Base-by-base conservation (phyloP, 306 rosid species). In the barrel medic (Medicago truncatula) region DNA sequence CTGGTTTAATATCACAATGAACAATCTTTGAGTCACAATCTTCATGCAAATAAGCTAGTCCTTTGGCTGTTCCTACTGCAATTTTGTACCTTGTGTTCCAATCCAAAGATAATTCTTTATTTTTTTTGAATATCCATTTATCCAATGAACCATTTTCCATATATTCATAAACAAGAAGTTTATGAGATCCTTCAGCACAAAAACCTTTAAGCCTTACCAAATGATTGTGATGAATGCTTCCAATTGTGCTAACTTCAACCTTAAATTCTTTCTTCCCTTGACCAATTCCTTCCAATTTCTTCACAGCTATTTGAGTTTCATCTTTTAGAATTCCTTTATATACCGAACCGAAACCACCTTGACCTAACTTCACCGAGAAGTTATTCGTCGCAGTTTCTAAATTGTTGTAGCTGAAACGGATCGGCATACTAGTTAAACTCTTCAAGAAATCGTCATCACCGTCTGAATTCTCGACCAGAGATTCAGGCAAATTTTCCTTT, bases 211-310 rank as follows among this genome's bases (percentile, higher is more conserved):
- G 92, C 90, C 80, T 80, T 21, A 91, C 98, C 87, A 91, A 83
- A 73, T 94, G 98, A 20, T 83, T 82, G 72, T 94, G 98, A 80
- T 94, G 98, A 78, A 94, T 89, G 86, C 92, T 91, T 41, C 97
- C 98, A 23, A 94, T 94, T 75, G 86, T 87, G 89, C 96, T 94
- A 67, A 91, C 98, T 86, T 94, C 96, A 31, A 97, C 96, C 71
- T 94, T 87, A 81, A 94, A 87, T 80, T 91, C 97, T 79, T 91
- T 94, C 89, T 91, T 94, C 74, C 98, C 98, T 66, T 94, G 98
- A 39, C 97, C 97, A 54, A 88, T 84, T 57, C 93, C 82, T 85
- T 92, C 98, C 76, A 92, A 81, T 85, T 94, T 79, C 84, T 94
- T 94, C 88, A 94, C 96, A 9, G 98, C 98, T 67, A 94, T 4